Conservation (phyloP, 2,329 filamentous ascomycete species). For the Boeremia lycopersici region DNA sequence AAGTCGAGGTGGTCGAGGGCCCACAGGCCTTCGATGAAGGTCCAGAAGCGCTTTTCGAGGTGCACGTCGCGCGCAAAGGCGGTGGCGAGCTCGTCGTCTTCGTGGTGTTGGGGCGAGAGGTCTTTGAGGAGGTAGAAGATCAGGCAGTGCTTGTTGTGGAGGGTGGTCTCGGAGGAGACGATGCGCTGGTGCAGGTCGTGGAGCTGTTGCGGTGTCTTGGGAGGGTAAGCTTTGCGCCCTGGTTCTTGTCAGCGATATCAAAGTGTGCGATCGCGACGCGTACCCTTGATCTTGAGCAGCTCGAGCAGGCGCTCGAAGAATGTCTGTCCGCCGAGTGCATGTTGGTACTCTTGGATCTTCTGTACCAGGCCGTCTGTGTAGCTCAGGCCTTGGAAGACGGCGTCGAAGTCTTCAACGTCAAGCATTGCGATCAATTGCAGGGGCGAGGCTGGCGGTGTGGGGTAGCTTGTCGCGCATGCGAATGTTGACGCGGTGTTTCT, state of each 20-base stretch:
- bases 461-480: constrained; percentile 1
- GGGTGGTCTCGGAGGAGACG: constrained; percentile 66
- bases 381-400: constrained; percentile 62
- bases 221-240: constrained; percentile 73
- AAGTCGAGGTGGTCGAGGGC: constrained; percentile 76
- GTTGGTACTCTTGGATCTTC: constrained; percentile 70
- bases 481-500: constrained; percentile 13
- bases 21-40: constrained; percentile 84
- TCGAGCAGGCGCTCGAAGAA: constrained; percentile 82
- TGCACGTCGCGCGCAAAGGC: constrained; percentile 67
- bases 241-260: constrained; percentile 4
- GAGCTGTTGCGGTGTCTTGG: constrained; percentile 70
- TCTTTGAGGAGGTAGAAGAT: constrained; percentile 86
- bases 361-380: constrained; percentile 48
- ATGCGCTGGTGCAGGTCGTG: constrained; percentile 74
- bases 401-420: constrained; percentile 69
- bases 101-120: constrained; percentile 58
- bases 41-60: constrained; percentile 76
- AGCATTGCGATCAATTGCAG: constrained; percentile 54
- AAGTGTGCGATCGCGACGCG: constrained; percentile 17
- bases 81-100: constrained; percentile 59
- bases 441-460: not conserved
- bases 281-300: constrained; percentile 74
- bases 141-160: constrained; percentile 80
- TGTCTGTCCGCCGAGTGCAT: constrained; percentile 69